phyloP scores from a whole-genome alignment of 805 yeast species.

The Crinitomyces ghanaensis region DNA sequence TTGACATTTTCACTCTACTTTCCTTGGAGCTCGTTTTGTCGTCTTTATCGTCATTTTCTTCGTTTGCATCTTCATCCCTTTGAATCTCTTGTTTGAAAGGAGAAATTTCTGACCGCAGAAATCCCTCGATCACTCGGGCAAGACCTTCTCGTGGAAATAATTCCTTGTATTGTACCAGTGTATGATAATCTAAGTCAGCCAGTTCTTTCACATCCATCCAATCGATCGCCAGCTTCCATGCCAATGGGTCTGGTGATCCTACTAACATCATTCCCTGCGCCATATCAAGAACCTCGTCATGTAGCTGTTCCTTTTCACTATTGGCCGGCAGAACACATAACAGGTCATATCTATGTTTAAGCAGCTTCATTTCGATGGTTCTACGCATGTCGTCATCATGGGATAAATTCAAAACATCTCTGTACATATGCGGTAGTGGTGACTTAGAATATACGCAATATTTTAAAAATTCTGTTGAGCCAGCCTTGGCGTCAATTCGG shows the following conservation, averaged over 20 bases:
- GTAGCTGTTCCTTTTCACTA: constrained; percentile 29
- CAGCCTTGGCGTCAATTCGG: constrained; percentile 14
- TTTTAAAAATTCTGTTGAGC: constrained; percentile 25
- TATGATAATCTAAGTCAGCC: constrained; percentile 34
- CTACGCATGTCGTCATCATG: constrained; percentile 53
- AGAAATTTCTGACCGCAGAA: constrained; percentile 55
- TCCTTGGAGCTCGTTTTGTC: constrained; percentile 17
- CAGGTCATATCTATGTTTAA: constrained; percentile 45
- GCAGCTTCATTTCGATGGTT: constrained; percentile 44
- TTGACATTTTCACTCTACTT: constrained; percentile 11
- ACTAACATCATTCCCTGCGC: constrained; percentile 66
- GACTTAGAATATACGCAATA: constrained; percentile 41
- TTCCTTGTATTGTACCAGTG: constrained; percentile 39
- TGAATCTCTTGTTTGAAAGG: constrained; percentile 34
- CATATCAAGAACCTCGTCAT: constrained; percentile 39
- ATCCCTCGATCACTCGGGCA: constrained; percentile 51
- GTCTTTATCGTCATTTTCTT: constrained; percentile 3
- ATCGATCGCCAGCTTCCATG: constrained; percentile 68
- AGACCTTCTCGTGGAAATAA: constrained; percentile 51
- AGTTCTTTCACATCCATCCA: constrained; percentile 52
- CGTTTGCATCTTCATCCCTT: constrained; percentile 10
- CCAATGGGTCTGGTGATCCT: constrained; percentile 44
- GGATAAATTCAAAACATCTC: constrained; percentile 43
- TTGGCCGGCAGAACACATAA: constrained; percentile 40
- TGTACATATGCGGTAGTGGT: constrained; percentile 42